Conservation (phyloP, 2,329 filamentous ascomycete species). For the Aspergillus persii region DNA sequence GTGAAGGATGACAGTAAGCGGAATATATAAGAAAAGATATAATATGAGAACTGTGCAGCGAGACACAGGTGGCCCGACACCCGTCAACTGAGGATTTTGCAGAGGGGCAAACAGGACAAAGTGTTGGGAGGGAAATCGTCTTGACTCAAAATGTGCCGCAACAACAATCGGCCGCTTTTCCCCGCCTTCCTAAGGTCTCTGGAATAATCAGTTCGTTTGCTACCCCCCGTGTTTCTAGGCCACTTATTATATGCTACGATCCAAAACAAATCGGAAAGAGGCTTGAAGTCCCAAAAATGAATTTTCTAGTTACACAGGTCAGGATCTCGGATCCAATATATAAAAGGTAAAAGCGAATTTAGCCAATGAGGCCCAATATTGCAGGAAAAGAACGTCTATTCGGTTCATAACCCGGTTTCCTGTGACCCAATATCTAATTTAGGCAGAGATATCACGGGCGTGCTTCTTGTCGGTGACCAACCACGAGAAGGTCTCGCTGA, state of each 20-base stretch:
- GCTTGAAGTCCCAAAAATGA: neutral
- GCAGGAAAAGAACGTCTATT: conserved; percentile 11
- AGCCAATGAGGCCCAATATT: conserved; percentile 9
- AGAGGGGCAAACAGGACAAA: neutral
- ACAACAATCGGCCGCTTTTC: conserved; percentile 21
- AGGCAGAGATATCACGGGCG: conserved; percentile 28
- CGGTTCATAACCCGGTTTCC: conserved; percentile 5
- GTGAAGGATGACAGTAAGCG: conserved; percentile 3
- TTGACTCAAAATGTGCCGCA: conserved; percentile 11
- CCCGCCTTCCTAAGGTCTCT: conserved; percentile 1
- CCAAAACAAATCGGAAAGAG: neutral
- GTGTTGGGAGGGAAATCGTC: neutral
- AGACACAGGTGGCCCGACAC: too few relatives aligned
- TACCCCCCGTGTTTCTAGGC: neutral
- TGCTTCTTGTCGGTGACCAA: conserved; percentile 33
- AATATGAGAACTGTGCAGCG: too few relatives aligned
- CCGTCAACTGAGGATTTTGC: conserved; percentile 8
- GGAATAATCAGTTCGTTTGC: neutral
- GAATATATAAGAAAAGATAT: too few relatives aligned
- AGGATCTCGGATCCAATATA: conserved; percentile 18
- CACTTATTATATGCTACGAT: too few relatives aligned
- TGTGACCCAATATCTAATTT: conserved; percentile 10
- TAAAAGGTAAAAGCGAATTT: conserved; percentile 2
- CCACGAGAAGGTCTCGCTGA: conserved; percentile 33
- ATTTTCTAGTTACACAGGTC: conserved; percentile 17